Evolutionary conservation across 805 yeast genomes (phyloP), one percentile per base, ranked within the genome.

Genomic region (Ogataea kodamae): DNA sequence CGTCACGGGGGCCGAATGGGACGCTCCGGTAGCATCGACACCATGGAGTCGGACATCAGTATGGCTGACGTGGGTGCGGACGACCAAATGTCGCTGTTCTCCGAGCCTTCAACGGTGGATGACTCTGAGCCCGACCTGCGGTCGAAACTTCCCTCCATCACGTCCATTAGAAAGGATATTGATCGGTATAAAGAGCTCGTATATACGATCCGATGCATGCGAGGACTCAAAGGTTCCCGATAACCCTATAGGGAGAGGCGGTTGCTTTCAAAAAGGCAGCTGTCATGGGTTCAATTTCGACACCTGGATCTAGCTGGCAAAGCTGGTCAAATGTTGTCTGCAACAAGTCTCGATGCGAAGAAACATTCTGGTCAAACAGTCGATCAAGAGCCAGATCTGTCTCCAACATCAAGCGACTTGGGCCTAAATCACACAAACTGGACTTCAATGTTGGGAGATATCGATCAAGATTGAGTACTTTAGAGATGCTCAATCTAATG

Each of bases 321-420:
- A 49, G 22, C 18, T 18, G 22, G 5, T 37, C 32, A 13, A 30
- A 13, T 3, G 50, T 45, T 6, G 34, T 34, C 12, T 7, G 6
- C 28, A 47, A 25, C 23, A 49, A 28, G 3, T 24, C 27, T 1
- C 30, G 12, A 32, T 49, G 54, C 3, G 24, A 11, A 8, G 35
- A 23, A 5, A 17, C 9, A 4, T 11, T 27, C 25, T 42, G 35
- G 3, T 20, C 21, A 18, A 41, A 40, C 41, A 56, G 30, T 3
- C 28, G 17, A 34, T 61, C 64, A 8, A 61, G 32, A 4, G 58
- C 54, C 27, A 61, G 61, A 46, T 78, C 86, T 3, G 81, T 74
- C 47, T 78, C 86, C 2, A 72, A 56, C 21, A 78, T 44, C 0
- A 73, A 35, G 1, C 39, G 33, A 3, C 43, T 17, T 4, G 69